Percentiles rank a stretch among this genome's conserved stretches.
phyloP scores from a whole-genome alignment of 2,329 filamentous ascomycete species.

The Fusarium pseudocircinatum region DNA sequence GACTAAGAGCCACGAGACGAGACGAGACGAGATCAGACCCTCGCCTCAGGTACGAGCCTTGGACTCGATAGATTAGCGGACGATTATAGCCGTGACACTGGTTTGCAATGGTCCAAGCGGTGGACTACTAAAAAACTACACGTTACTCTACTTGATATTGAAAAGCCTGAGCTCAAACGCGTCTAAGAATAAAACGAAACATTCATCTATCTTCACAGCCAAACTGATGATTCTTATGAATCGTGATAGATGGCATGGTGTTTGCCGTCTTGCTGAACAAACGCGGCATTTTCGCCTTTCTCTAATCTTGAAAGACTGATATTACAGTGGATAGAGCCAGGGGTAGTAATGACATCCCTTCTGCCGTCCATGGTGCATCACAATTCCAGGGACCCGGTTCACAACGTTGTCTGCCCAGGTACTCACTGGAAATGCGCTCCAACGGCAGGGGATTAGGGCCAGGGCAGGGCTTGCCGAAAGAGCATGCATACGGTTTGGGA shows the following conservation, averaged over 20 bases:
- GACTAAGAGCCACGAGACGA: background rate
- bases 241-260: background rate
- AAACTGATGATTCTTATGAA: background rate
- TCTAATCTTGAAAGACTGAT: background rate
- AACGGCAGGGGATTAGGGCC: conserved; percentile 19
- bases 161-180: background rate
- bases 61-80: conserved; percentile 11
- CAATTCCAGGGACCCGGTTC: conserved; percentile 32
- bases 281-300: background rate
- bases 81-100: conserved; percentile 9
- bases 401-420: background rate
- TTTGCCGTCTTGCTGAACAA: background rate
- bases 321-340: conserved; percentile 1
- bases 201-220: background rate
- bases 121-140: background rate
- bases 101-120: conserved; percentile 8
- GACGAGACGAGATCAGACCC: background rate
- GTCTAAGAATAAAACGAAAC: background rate
- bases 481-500: conserved; percentile 3
- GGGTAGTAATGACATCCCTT: background rate
- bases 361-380: background rate
- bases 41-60: conserved; percentile 18
- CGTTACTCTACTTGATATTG: background rate
- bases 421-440: background rate
- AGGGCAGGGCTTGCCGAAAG: conserved; percentile 15